Evolutionary conservation across 2,329 filamentous ascomycete species (phyloP), one percentile per base, ranked within the genome.

Genomic region (Fusarium tjaetaba): DNA sequence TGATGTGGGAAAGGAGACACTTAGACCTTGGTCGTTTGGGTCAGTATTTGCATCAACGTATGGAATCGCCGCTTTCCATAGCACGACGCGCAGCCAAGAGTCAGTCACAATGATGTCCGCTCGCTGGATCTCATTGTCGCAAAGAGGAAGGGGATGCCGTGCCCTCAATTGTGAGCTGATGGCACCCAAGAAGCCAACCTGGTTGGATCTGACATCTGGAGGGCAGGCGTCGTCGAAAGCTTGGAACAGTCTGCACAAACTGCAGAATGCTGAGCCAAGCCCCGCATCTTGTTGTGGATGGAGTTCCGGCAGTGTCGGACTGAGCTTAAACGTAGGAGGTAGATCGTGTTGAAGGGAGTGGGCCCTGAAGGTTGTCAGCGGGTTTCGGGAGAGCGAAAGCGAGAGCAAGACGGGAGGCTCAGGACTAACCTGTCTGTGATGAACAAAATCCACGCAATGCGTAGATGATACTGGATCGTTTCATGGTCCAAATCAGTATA

Each of bases 301-400:
- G 5, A 70, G 60, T 2, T 66, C 60, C 2, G 66, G 68, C 4
- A 70, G 66, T 13, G 66, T 66, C 3, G 66, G 53, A 22, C 68
- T 70, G 22, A 70, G 68, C 15, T 70, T 70, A 49, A 70, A 70
- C 11, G 68, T 70, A 24, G 66, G 34, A 22, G 68, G 66, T 15
- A 70, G 15, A 26, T 70, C 68, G 15, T 70, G 53, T 18, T 70
- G 68, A 10, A 70, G n/a, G 2, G 66, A 70, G 11, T 70, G 68
- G 32, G 68, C 68, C 34, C 66, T 70, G 11, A 3, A 6, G 32
- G 14, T 4, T 14, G n/a, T 65, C 8, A 65, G 48, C 5, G 14
- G 11, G 15, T 2, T 4, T 43, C 2, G 8, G 11, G 36, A 28
- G 16, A 26, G 15, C 13, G 46, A 11, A 5, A 22, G 8, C 13